Conservation (phyloP, 768 basidiomycete genomes). For the Pleurotus cornucopiae region DNA sequence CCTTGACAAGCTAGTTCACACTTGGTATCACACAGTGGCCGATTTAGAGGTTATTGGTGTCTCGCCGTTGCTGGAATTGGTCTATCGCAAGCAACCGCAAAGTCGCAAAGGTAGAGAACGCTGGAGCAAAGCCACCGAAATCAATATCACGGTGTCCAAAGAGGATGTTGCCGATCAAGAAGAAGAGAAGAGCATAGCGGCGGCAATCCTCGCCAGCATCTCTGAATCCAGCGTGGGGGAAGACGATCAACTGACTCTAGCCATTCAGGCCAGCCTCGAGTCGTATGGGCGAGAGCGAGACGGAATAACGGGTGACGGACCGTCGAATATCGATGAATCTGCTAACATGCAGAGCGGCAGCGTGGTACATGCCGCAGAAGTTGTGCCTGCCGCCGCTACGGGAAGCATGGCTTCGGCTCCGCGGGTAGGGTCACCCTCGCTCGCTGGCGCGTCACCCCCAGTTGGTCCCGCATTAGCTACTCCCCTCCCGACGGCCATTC, state of each 20-base stretch:
- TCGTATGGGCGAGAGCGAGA: no score
- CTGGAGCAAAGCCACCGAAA: no score
- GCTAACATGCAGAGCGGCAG: neutral
- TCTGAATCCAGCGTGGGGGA: neutral
- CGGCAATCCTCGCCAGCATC: constrained; percentile 45
- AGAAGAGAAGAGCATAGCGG: constrained; percentile 40
- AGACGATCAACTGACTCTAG: no score
- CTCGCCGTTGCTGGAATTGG: constrained; percentile 37
- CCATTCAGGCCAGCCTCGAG: no score
- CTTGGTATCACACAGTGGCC: constrained; percentile 26
- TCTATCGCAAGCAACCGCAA: constrained; percentile 44
- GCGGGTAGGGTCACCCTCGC: neutral
- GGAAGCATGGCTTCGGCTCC: neutral
- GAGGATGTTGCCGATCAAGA: constrained; percentile 6
- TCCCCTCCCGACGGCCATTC: neutral
- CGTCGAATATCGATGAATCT: neutral
- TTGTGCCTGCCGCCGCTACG: neutral
- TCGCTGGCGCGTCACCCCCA: neutral
- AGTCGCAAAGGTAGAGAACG: no score
- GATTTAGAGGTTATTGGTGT: constrained; percentile 27
- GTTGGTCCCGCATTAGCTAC: neutral
- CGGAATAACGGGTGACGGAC: neutral
- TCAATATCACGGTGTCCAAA: neutral
- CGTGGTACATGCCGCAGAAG: neutral
- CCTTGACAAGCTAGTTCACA: constrained; percentile 32